Conservation (phyloP, 768 basidiomycete species). For the Boletales sp. region DNA sequence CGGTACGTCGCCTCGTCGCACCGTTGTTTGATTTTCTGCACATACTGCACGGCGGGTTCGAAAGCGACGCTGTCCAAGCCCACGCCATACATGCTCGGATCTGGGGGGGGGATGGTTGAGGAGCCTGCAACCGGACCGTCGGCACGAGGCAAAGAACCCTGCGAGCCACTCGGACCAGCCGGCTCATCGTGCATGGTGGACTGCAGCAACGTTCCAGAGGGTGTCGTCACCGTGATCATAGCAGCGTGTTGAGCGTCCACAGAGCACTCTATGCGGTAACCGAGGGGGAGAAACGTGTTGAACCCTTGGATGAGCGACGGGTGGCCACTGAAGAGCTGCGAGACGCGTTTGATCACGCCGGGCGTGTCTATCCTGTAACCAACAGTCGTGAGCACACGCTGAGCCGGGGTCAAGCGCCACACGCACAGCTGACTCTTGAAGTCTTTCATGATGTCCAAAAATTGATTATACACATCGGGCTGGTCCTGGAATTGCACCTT, state of each 20-base stretch:
- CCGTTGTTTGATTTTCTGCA: slow-evolving; percentile 94
- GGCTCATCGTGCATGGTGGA: slow-evolving; percentile 44
- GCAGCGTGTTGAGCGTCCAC: slow-evolving; percentile 59
- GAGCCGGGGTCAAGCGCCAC: not conserved
- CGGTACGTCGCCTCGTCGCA: slow-evolving; percentile 88
- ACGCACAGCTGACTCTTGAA: slow-evolving; percentile 63
- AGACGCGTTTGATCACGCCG: slow-evolving; percentile 94
- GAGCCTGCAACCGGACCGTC: slow-evolving; percentile 13
- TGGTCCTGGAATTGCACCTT: slow-evolving; percentile 56
- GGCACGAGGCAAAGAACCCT: slow-evolving; percentile 32
- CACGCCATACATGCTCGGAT: slow-evolving; percentile 25
- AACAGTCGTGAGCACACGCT: not conserved
- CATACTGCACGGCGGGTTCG: slow-evolving; percentile 86
- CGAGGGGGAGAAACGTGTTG: slow-evolving; percentile 94
- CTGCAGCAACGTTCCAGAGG: slow-evolving; percentile 60
- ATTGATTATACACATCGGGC: slow-evolving; percentile 61
- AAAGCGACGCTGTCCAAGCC: slow-evolving; percentile 46
- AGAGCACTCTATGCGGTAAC: slow-evolving; percentile 88
- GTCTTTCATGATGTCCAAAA: slow-evolving; percentile 72
- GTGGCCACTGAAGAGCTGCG: slow-evolving; percentile 87
- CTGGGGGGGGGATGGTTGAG: slow-evolving; percentile 12
- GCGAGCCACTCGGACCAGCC: slow-evolving; percentile 33
- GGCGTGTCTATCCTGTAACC: slow-evolving; percentile 87
- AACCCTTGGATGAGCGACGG: slow-evolving; percentile 93
- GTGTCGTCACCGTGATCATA: slow-evolving; percentile 76